A percentile compares a stretch with the other conserved stretches of the same genome.
Conservation (phyloP, 176 grass and related monocot species). For the Canna indica region DNA sequence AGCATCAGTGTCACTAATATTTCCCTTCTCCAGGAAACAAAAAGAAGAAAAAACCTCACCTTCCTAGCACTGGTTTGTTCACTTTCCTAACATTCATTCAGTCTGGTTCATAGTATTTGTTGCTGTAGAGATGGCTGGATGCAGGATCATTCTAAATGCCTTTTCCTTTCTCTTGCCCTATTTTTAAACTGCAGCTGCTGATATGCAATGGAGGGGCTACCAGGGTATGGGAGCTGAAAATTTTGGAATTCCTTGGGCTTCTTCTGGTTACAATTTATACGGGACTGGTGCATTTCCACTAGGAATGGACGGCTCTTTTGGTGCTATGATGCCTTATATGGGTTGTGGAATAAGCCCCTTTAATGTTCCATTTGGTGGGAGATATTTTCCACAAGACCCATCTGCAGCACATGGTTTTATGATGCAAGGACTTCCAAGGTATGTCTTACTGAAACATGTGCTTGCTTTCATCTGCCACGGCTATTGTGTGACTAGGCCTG, state of each 20-base stretch:
- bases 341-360: constrained; percentile 66
- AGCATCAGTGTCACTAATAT: constrained; percentile 15
- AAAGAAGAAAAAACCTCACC: constrained; percentile 57
- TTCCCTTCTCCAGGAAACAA: constrained; percentile 49
- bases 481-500: neutral
- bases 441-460: constrained; percentile 5
- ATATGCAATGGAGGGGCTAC: constrained; percentile 71
- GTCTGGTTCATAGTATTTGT: neutral
- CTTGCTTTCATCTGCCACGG: neutral
- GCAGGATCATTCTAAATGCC: neutral
- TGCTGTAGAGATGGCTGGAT: no score
- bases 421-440: constrained; percentile 87
- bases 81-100: neutral
- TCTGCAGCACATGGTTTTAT: constrained; percentile 74
- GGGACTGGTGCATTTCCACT: constrained; percentile 59
- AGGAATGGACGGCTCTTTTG: constrained; percentile 63
- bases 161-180: neutral
- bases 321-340: constrained; percentile 71
- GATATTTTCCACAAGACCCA: constrained; percentile 64
- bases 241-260: constrained; percentile 69
- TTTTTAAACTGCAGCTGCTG: constrained; percentile 28
- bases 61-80: constrained; percentile 44
- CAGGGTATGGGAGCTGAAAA: constrained; percentile 64
- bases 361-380: constrained; percentile 48
- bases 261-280: constrained; percentile 67